phyloP scores from a whole-genome alignment of 2,329 filamentous ascomycete genomes.

The Exophiala sideris region DNA sequence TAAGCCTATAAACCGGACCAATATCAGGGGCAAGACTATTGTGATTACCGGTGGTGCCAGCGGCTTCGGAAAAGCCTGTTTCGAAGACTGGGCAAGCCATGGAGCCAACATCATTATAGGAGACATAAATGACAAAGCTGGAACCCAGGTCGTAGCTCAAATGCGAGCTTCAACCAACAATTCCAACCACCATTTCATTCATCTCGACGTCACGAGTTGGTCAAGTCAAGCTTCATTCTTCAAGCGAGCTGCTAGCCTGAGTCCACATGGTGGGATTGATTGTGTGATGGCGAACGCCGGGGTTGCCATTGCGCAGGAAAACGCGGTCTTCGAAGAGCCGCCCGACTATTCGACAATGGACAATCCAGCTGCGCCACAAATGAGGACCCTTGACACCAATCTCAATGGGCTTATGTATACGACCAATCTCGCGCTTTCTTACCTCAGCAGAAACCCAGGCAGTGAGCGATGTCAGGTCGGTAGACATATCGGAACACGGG shows the following conservation, averaged over 20 bases:
- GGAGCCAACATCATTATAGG: conserved; percentile 62
- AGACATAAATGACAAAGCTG: conserved; percentile 57
- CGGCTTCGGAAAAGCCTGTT: conserved; percentile 57
- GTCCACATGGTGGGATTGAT: conserved; percentile 56
- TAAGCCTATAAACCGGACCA: conserved; percentile 11
- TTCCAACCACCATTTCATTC: conserved; percentile 53
- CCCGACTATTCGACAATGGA: conserved; percentile 17
- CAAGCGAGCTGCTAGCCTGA: conserved; percentile 54
- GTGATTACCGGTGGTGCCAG: conserved; percentile 64
- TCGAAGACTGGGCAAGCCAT: conserved; percentile 52
- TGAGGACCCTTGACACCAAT: conserved; percentile 60
- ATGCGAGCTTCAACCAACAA: conserved; percentile 60
- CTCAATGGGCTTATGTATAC: conserved; percentile 64
- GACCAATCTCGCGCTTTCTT: conserved; percentile 55
- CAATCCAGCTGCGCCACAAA: conserved; percentile 43
- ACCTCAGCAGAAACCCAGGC: conserved; percentile 50
- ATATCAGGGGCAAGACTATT: conserved; percentile 50
- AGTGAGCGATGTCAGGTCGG: conserved; percentile 37
- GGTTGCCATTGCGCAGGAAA: conserved; percentile 45
- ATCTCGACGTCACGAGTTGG: conserved; percentile 61
- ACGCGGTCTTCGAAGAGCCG: conserved; percentile 47
- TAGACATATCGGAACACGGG: conserved; percentile 34
- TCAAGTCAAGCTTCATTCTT: conserved; percentile 63
- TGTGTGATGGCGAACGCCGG: conserved; percentile 66
- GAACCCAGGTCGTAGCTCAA: conserved; percentile 54